These are phyloP conservation scores for Penicillium sp. DNA, from an alignment of 2,329 filamentous ascomycete genomes.

Conservation along the genomic window DNA sequence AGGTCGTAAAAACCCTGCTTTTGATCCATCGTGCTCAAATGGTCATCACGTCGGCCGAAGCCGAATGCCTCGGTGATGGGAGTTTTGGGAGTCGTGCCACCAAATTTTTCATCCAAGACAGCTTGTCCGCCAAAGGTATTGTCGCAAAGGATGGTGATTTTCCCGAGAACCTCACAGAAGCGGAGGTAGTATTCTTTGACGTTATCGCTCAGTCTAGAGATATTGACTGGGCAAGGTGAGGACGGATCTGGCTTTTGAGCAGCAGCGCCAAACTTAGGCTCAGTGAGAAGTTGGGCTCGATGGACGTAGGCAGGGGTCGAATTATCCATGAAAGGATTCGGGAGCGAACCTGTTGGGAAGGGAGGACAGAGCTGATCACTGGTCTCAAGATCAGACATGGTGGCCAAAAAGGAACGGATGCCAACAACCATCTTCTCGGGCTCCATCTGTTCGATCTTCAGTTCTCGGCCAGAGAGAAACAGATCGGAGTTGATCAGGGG, in stretches of 20 bases:
- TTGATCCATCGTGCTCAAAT: conserved; percentile 72
- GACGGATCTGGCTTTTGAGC: conserved; percentile 35
- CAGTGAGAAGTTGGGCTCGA: conserved; percentile 41
- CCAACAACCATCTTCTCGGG: conserved; percentile 97
- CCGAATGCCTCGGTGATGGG: conserved; percentile 93
- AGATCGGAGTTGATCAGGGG: conserved; percentile 89
- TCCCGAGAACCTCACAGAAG: conserved; percentile 93
- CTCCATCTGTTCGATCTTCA: conserved; percentile 88
- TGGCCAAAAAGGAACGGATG: conserved; percentile 87
- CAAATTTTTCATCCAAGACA: conserved; percentile 92
- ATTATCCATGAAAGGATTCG: conserved; percentile 41
- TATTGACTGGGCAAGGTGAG: conserved; percentile 57
- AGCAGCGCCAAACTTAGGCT: conserved; percentile 33
- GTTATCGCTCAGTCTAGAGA: conserved; percentile 67
- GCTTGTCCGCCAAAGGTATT: conserved; percentile 97
- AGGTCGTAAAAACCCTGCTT: conserved; percentile 96
- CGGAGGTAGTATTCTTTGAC: conserved; percentile 83
- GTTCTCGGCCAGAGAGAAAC: conserved; percentile 74
- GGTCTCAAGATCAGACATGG: conserved; percentile 90
- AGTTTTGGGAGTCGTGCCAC: conserved; percentile 82
- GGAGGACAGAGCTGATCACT: conserved; percentile 75
- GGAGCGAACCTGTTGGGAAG: conserved; percentile 69
- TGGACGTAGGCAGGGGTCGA: conserved; percentile 39
- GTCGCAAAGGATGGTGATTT: conserved; percentile 95
- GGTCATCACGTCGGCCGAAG: conserved; percentile 80